Evolutionary conservation across 768 basidiomycete species (phyloP), one percentile per base, ranked within the genome.

Genomic region (Boletus huronensis): DNA sequence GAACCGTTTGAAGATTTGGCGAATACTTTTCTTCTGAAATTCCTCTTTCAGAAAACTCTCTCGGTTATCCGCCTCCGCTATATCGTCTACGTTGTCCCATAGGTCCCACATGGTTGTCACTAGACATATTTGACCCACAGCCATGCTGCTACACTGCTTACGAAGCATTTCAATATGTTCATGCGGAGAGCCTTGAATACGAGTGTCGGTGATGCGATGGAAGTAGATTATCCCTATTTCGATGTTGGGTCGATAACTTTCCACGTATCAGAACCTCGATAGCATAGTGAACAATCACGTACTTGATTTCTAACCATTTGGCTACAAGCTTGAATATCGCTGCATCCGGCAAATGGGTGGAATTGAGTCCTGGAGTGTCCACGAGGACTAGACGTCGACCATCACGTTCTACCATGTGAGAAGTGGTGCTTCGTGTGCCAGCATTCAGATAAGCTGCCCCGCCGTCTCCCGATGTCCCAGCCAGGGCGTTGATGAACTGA

Each of bases 41-140:
- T 31, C 53, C n/a, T 47, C 19, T 16, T 49, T 47, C 32, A 58
- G n/a, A 16, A 42, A 2, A 2, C n/a, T 10, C n/a, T 58, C 57
- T 32, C 48, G 29, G 23, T 3, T 13, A 29, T 46, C 29, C 25
- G 54, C 57, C 19, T 50, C 48, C 10, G 13, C 39, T 29, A 0
- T 23, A 46, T 56, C 32, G 21, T 19, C 6, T 29, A 50, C 34
- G 13, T 55, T 16, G n/a, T n/a, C n/a, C n/a, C n/a, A n/a, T n/a
- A n/a, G n/a, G 48, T 55, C 48, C 53, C 57, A 55, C 57, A 58
- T 50, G 3, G 57, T 56, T n/a, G 54, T 58, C 23, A 56, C 28
- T 2, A 58, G 45, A 31, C 57, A 51, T 48, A 47, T 51, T 6
- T 34, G 35, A 39, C 39, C 25, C 21, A 52, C 35, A 23, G 7